Evolutionary conservation across 257 asterid species (phyloP).

Genomic region (Pogostemon cablin): DNA sequence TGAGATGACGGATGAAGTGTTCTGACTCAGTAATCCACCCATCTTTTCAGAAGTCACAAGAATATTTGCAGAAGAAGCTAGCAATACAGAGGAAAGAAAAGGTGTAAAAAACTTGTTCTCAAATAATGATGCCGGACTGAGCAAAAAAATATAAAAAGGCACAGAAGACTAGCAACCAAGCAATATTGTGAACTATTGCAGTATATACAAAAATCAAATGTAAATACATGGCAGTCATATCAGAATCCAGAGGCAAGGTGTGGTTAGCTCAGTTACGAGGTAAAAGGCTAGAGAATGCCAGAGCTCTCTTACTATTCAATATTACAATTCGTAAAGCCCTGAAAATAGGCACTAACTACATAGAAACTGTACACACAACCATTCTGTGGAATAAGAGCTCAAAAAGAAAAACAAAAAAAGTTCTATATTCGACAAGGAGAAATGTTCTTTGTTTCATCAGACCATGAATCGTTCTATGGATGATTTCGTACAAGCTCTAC

Average conservation of each 20-base stretch:
- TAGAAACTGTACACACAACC: neutral
- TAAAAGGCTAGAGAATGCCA: neutral
- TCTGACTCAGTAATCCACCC: slow-evolving; percentile 50
- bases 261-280: neutral
- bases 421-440: neutral
- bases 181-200: neutral
- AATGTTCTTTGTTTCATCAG: neutral
- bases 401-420: neutral
- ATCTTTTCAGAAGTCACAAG: slow-evolving; percentile 32
- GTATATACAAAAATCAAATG: neutral
- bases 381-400: neutral
- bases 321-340: neutral
- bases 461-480: neutral
- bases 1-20: slow-evolving; percentile 48
- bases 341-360: neutral
- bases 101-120: neutral
- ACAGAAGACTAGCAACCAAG: neutral
- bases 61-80: slow-evolving; percentile 10
- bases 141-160: neutral
- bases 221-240: neutral
- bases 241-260: neutral
- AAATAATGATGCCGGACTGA: slow-evolving; percentile 2
- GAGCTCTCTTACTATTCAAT: neutral
- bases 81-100: neutral
- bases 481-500: neutral